A percentile compares a stretch with the other conserved stretches of the same genome.
These are phyloP conservation scores for Phytophthora litchii DNA, from an alignment of 352 stramenopile species.

Conservation along the genomic window DNA sequence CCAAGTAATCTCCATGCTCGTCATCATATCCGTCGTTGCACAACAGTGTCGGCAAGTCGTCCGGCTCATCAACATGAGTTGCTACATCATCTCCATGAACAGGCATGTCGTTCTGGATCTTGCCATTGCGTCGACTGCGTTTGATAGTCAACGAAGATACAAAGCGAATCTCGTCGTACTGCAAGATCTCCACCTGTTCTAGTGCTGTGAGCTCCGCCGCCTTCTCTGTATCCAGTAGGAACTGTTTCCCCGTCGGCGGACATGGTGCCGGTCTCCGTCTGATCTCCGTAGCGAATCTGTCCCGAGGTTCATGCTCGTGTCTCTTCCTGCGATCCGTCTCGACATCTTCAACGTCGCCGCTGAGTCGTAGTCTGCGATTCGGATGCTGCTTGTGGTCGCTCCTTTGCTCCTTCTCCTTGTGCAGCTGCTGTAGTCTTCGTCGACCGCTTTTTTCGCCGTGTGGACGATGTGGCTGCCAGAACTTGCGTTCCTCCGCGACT, in stretches of 20 bases:
- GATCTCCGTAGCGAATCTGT: conserved; percentile 12
- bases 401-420: conserved; percentile 28
- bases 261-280: conserved; percentile 15
- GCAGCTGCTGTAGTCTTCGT: conserved; percentile 26
- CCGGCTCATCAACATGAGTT: conserved; percentile 5
- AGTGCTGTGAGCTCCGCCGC: conserved; percentile 48
- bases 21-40: conserved; percentile 96
- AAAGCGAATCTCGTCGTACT: conserved; percentile 60
- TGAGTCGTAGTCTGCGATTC: conserved; percentile 12
- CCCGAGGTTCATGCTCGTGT: conserved; percentile 16
- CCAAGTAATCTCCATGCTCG: conserved; percentile 97
- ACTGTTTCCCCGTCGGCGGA: conserved; percentile 30
- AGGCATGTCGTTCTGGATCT: conserved; percentile 36
- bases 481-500: conserved; percentile 26
- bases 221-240: conserved; percentile 29
- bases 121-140: conserved; percentile 34
- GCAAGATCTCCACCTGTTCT: conserved; percentile 58
- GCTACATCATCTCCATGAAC: conserved; percentile 23
- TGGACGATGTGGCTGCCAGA: conserved; percentile 25
- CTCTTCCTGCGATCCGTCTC: conserved; percentile 22
- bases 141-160: conserved; percentile 46
- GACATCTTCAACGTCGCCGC: conserved; percentile 3
- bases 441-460: conserved; percentile 17
- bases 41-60: conserved; percentile 33
- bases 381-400: conserved; percentile 9